phyloP scores from a whole-genome alignment of 1,139 yeast genomes.

The Taphrina sp. region DNA sequence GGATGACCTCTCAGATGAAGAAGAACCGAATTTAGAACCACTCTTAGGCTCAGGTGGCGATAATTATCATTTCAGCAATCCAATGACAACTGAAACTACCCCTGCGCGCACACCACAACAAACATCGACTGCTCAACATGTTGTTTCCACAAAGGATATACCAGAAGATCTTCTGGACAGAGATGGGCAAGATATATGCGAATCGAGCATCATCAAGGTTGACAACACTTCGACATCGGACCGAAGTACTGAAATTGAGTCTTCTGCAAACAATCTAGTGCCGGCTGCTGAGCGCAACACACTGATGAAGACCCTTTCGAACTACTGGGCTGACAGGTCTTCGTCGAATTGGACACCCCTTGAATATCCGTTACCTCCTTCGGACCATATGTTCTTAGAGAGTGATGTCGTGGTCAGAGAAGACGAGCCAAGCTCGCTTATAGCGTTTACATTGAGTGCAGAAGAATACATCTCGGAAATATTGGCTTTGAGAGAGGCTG shows the following conservation, averaged over 20 bases:
- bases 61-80: slow-evolving; percentile 16
- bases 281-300: slow-evolving; percentile 63
- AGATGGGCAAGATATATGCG: not conserved
- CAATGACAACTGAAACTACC: slow-evolving; percentile 19
- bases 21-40: slow-evolving; percentile 38
- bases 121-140: not conserved
- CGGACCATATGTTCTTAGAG: slow-evolving; percentile 91
- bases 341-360: slow-evolving; percentile 94
- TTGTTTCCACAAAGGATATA: slow-evolving; percentile 6
- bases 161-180: slow-evolving; percentile 22
- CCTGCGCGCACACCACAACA: slow-evolving; percentile 1
- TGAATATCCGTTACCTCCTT: slow-evolving; percentile 70
- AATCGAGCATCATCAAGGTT: not conserved
- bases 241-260: not conserved
- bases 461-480: slow-evolving; percentile 74
- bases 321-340: slow-evolving; percentile 96
- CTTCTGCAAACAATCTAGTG: slow-evolving; percentile 23
- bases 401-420: slow-evolving; percentile 92
- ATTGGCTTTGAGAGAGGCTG: slow-evolving; percentile 46
- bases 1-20: slow-evolving; percentile 46
- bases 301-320: slow-evolving; percentile 75
- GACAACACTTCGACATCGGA: not conserved
- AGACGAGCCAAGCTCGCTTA: slow-evolving; percentile 92
- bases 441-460: slow-evolving; percentile 87
- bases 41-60: slow-evolving; percentile 20